These are phyloP conservation scores for Didymella keratinophila DNA, from an alignment of 2,329 filamentous ascomycete genomes.

Conservation along the genomic window DNA sequence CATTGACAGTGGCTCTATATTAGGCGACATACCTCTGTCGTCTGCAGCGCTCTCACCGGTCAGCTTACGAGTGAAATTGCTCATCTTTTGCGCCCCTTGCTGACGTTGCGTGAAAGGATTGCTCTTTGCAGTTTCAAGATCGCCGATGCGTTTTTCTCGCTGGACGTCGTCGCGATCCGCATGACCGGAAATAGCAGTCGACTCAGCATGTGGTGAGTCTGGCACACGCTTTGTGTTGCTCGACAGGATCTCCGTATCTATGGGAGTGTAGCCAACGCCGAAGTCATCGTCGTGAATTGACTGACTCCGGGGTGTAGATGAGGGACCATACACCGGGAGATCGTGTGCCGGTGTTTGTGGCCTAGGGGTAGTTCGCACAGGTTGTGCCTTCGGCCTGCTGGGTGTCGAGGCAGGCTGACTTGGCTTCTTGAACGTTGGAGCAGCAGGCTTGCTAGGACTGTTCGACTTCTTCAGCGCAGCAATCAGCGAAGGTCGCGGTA, in stretches of 20 bases:
- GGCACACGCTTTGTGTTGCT: slow-evolving; percentile 54
- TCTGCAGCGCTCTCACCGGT: slow-evolving; percentile 28
- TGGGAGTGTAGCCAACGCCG: slow-evolving; percentile 6
- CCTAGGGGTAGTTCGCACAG: slow-evolving; percentile 11
- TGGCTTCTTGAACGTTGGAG: slow-evolving; percentile 30
- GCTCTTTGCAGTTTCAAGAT: slow-evolving; percentile 36
- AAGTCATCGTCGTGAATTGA: slow-evolving; percentile 12
- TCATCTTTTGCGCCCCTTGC: slow-evolving; percentile 20
- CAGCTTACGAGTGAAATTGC: slow-evolving; percentile 38
- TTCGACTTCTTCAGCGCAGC: slow-evolving; percentile 23
- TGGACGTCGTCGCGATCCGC: slow-evolving; percentile 38
- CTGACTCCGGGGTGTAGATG: slow-evolving; percentile 24
- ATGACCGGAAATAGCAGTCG: slow-evolving; percentile 52
- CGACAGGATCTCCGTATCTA: slow-evolving; percentile 41
- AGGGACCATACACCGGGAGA: slow-evolving; percentile 11
- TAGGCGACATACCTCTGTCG: neutral
- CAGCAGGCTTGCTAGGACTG: slow-evolving; percentile 6
- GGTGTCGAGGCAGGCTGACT: slow-evolving; percentile 29
- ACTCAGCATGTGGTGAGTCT: slow-evolving; percentile 52
- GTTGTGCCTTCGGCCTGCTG: slow-evolving; percentile 11
- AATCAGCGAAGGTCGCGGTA: slow-evolving; percentile 24
- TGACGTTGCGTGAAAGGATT: slow-evolving; percentile 38
- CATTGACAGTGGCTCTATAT: neutral
- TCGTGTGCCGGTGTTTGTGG: slow-evolving; percentile 21
- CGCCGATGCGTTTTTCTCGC: slow-evolving; percentile 38